Evolutionary conservation across 169 alveolate species (phyloP).

Genomic region (Hammondia hammondi): DNA sequence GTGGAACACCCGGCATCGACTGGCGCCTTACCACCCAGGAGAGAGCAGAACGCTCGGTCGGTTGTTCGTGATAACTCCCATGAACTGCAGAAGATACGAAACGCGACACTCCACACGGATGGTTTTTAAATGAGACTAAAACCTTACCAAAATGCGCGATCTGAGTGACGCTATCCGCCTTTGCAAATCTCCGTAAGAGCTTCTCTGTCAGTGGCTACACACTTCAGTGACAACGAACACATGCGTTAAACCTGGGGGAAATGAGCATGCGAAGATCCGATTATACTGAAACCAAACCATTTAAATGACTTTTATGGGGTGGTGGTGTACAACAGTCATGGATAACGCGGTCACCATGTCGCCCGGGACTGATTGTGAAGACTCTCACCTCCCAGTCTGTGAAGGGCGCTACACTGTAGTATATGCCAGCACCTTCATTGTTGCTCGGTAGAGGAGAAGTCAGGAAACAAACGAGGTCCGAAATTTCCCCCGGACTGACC

Average conservation of each 20-base stretch:
- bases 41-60: constrained; percentile 55
- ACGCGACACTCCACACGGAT: too few species aligned
- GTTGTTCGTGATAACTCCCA: constrained; percentile 53
- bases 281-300: too few species aligned
- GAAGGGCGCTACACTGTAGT: constrained; percentile 43
- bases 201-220: too few species aligned
- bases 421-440: constrained; percentile 53
- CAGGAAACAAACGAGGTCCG: constrained; percentile 46
- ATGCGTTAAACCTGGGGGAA: too few species aligned
- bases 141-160: too few species aligned
- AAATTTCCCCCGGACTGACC: constrained; percentile 21
- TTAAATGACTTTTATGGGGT: too few species aligned
- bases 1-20: neutral
- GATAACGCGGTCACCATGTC: constrained; percentile 1
- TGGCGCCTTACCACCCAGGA: constrained; percentile 57
- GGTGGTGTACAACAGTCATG: neutral
- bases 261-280: too few species aligned
- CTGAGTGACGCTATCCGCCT: too few species aligned
- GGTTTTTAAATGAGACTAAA: too few species aligned
- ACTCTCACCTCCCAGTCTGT: constrained; percentile 47
- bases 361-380: neutral
- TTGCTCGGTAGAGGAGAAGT: constrained; percentile 23
- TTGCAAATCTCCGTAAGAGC: too few species aligned
- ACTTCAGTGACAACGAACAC: too few species aligned
- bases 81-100: constrained; percentile 26